Evolutionary conservation across 441 rosid genomes (phyloP), one percentile per base, ranked within the genome.

Genomic region (Geranium incanum): DNA sequence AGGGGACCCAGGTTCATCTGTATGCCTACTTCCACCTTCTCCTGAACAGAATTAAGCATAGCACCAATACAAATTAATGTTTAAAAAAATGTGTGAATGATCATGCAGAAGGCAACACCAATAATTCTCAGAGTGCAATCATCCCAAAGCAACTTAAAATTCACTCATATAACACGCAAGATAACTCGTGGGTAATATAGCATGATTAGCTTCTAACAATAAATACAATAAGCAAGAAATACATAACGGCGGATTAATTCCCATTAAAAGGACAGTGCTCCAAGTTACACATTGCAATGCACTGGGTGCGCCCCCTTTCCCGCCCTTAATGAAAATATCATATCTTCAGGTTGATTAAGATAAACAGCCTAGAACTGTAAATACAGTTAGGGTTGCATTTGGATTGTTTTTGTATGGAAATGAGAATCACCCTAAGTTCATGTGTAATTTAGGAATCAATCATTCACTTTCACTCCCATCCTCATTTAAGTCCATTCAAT

Each of bases 1-100:
- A 21, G 86, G 86, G 70, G 96, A 85, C 71, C 82, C 77, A 77
- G 78, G 80, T 77, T 81, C 79, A 65, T 81, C 79, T 43, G 78
- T 74, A 73, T 66, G 39, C 70, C 75, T 41, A 16, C 67, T 79
- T 81, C 77, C 87, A 62, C 72, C 65, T 76, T 68, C 88, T 71
- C 68, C 69, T 66, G 72, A 74, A 76, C 13, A 78, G 67, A 77
- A 70, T 28, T 23, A 57, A 16, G 23, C 2, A 16, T 48, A 13
- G 16, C 57, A 48, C 5, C 57, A 48, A 12, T 48, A 15, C 13
- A 11, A 8, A 48, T 28, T 48, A 15, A 48, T 48, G 57, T 48
- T 48, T 48, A 1, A 48, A 48, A 4, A 48, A 48, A 12, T 15
- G 8, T 38, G 41, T 38, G 41, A 38, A 48, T 48, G 57, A 4